Base-by-base conservation (phyloP, 305 asterid genomes). In the Striga hermonthica region DNA sequence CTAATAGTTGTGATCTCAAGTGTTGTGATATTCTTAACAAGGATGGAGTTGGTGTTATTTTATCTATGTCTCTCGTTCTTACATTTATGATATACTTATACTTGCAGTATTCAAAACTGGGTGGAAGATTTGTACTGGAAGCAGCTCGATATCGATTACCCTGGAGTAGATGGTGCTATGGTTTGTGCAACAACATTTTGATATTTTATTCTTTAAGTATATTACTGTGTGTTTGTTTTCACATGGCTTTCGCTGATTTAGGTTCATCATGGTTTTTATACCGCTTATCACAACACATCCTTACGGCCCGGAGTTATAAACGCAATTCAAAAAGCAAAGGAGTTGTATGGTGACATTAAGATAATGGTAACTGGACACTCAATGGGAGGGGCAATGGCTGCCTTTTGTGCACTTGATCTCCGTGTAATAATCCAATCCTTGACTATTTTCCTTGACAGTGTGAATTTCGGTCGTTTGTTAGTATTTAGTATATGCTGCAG, bases 301-400 rank as follows among this genome's bases (percentile, higher is more conserved):
- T 13, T 94, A 40, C 93, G 96, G n/a, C 84, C 97, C 43, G 95
- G 87, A 76, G 85, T 94, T 70, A 68, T 81, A 57, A 70, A 64
- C 71, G 94, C 90, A 59, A 79, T 94, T 73, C 71, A 80, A 72
- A 65, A 59, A 60, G 88, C 83, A 47, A 83, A 79, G 76, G 83
- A 84, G 57, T 48, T 83, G 7, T 82, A 86, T 66, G 99, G 95
- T 61, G 82, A 81, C 69, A 76, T 81, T 50, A 72, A 70, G 59
- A 78, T 94, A 68, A 80, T 94, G 76, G 85, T 83, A 63, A 91
- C 98, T 14, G 99, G 99, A 55, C 99, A 94, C 79, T 94, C 99
- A 22, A 94, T 94, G 99, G 99, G 99, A 76, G 99, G 98, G 65
- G 99, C 98, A 49, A 94, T 94, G 71, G 99, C 96, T 62, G 90